These are phyloP conservation scores for Pythium dissotocum DNA, from an alignment of 352 stramenopile species.

Conservation along the genomic window DNA sequence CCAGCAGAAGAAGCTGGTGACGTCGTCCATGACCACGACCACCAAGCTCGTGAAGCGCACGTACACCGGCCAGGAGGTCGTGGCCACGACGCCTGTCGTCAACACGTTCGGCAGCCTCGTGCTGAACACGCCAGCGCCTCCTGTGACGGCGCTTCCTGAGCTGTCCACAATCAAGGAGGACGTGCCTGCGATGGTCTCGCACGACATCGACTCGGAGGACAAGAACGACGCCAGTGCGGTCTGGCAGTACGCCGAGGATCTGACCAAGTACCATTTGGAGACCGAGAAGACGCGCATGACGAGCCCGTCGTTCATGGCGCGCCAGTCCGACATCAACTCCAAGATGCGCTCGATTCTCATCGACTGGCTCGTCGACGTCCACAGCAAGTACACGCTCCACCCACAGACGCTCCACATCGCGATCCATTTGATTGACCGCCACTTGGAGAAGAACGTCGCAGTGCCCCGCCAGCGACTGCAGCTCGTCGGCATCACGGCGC, in stretches of 20 bases:
- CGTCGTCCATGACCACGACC: constrained; percentile 9
- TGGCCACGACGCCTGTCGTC: constrained; percentile 34
- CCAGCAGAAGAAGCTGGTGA: constrained; percentile 48
- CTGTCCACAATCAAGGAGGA: constrained; percentile 34
- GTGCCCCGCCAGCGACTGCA: constrained; percentile 91
- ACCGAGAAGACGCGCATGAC: constrained; percentile 67
- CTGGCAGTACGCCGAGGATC: constrained; percentile 85
- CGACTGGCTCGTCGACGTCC: constrained; percentile 97
- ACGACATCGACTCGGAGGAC: constrained; percentile 81
- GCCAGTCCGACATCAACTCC: constrained; percentile 97
- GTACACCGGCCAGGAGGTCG: constrained; percentile 22
- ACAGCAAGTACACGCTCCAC: constrained; percentile 81
- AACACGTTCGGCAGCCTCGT: constrained; percentile 43
- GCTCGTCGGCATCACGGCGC: constrained; percentile 94
- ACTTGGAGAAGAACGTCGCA: constrained; percentile 66
- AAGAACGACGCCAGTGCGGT: constrained; percentile 57
- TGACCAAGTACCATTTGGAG: constrained; percentile 78
- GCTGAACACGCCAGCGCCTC: constrained; percentile 36
- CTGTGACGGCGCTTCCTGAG: constrained; percentile 13
- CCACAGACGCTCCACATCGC: constrained; percentile 85
- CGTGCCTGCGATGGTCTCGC: constrained; percentile 18
- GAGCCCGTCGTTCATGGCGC: constrained; percentile 72
- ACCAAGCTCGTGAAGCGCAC: constrained; percentile 34
- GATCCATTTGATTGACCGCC: constrained; percentile 81
- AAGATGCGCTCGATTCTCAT: constrained; percentile 99